phyloP scores from a whole-genome alignment of 2,329 filamentous ascomycete genomes.

The Aspergillus sclerotialis region DNA sequence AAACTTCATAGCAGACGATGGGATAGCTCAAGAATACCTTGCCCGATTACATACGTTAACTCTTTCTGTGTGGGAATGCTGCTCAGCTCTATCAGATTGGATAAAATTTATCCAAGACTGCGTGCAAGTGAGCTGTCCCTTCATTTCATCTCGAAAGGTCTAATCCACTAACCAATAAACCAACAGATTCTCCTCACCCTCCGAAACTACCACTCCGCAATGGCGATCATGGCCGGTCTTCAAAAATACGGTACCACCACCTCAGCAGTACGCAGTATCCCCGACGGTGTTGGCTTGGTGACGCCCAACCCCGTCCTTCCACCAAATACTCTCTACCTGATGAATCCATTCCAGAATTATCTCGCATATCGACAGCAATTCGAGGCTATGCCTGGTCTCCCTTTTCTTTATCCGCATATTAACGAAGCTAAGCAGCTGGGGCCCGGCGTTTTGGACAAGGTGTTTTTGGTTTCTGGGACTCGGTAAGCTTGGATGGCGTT shows the following conservation, averaged over 20 bases:
- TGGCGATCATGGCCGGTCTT: constrained; percentile 30
- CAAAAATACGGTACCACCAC: constrained; percentile 24
- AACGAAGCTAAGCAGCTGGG: constrained; percentile 25
- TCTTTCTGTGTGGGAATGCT: constrained; percentile 32
- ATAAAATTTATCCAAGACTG: constrained; percentile 27
- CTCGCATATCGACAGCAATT: constrained; percentile 28
- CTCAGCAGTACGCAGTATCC: constrained; percentile 10
- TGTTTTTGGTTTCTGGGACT: constrained; percentile 23
- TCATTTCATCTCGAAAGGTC: neutral
- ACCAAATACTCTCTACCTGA: constrained; percentile 17
- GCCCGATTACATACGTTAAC: constrained; percentile 25
- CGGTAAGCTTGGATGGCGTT: too few relatives aligned
- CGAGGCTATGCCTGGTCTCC: constrained; percentile 25
- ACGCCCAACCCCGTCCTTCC: constrained; percentile 18
- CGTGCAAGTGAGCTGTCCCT: constrained; percentile 21
- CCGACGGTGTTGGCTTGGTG: constrained; percentile 11
- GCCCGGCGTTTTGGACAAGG: constrained; percentile 17
- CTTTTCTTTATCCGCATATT: constrained; percentile 33
- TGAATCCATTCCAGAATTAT: constrained; percentile 27
- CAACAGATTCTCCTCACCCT: constrained; percentile 21
- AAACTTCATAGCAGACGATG: constrained; percentile 17
- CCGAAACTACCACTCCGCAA: constrained; percentile 31
- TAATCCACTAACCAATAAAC: constrained; percentile 2
- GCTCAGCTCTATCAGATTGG: constrained; percentile 27
- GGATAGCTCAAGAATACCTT: constrained; percentile 14